Conservation (phyloP, 2,329 filamentous ascomycete species). For the Blumeriella jaapii region DNA sequence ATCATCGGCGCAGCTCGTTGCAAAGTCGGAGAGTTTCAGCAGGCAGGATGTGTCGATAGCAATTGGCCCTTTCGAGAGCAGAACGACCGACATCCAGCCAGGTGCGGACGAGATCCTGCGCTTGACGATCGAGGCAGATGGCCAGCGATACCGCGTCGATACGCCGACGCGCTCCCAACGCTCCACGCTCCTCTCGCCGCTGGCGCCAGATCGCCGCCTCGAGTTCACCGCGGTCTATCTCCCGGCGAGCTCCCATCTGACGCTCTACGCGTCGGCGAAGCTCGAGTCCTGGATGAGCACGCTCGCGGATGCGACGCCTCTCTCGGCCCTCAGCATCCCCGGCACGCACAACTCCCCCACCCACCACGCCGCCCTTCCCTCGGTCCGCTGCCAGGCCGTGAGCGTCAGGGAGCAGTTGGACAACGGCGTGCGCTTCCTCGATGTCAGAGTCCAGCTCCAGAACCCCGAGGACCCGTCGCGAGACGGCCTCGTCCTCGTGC, state of each 20-base stretch:
- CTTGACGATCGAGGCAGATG: conserved; percentile 58
- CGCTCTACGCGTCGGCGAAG: conserved; percentile 59
- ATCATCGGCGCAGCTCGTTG: conserved; percentile 27
- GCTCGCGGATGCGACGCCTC: conserved; percentile 57
- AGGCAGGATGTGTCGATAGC: conserved; percentile 50
- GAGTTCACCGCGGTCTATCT: conserved; percentile 59
- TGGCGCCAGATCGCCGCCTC: conserved; percentile 39
- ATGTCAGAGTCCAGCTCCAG: conserved; percentile 68
- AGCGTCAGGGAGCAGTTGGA: conserved; percentile 65
- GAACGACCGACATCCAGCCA: conserved; percentile 48
- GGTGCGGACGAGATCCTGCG: conserved; percentile 56
- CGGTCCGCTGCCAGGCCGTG: conserved; percentile 85
- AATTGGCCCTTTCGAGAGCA: conserved; percentile 57
- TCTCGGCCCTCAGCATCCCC: conserved; percentile 78
- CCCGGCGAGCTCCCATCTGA: conserved; percentile 40
- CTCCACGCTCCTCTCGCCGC: conserved; percentile 48
- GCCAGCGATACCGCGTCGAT: conserved; percentile 60
- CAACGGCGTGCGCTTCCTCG: conserved; percentile 89
- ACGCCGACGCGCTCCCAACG: conserved; percentile 50
- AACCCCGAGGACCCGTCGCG: conserved; percentile 43
- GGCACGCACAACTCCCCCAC: conserved; percentile 95
- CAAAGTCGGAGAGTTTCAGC: conserved; percentile 48
- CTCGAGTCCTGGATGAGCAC: conserved; percentile 72
- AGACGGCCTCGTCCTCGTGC: conserved; percentile 69
- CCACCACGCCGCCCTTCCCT: conserved; percentile 72